Base-by-base conservation (phyloP, 352 stramenopile genomes). In the Phytophthora syringae region DNA sequence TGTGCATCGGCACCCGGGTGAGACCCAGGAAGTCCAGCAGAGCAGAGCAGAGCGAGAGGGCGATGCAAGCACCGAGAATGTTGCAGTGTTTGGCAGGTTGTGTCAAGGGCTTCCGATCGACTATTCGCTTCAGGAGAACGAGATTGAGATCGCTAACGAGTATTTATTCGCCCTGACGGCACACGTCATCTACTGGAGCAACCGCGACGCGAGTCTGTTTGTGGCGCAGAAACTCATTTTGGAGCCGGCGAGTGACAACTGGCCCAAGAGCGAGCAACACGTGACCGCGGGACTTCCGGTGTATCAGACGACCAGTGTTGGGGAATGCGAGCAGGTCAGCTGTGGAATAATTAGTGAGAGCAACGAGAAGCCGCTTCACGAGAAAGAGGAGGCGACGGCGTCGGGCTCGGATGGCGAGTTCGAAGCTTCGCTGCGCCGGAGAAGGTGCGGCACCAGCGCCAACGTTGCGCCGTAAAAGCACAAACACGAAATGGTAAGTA, bases 121-220 rank as follows among this genome's bases (percentile, higher is more conserved):
- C 55, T 97, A 95, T 65, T 95, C 92, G 70, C 82, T 97, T 1
- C 93, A 98, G 66, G 93, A 98, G 65, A 97, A 95, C 63, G 93
- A 98, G 70, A 96, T 98, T 45, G 93, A 98, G 74, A 97, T 89
- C 60, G 89, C 93, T 10, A 98, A 97, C 72, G 91, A 98, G 72
- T 98, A 98, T 67, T 76, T 98, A 39, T 96, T 97, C 28, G 93
- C 93, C 30, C 74, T 98, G 49, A 95, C 86, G 25, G 90, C 93
- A 27, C 93, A 98, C 74, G 90, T 94, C 50, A 96, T 94, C 47
- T 98, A 98, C 68, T 98, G 93, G 93, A 71, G 72, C 24, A 95
- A 97, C 55, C 92, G 92, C 45, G 93, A 98, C 65, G 82, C 94
- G 52, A 97, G 88, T 74, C 59, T 97, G 15, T 98, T 98, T 68